These are phyloP conservation scores for Penicillium verrucosum DNA, from an alignment of 2,329 filamentous ascomycete genomes.

Conservation along the genomic window DNA sequence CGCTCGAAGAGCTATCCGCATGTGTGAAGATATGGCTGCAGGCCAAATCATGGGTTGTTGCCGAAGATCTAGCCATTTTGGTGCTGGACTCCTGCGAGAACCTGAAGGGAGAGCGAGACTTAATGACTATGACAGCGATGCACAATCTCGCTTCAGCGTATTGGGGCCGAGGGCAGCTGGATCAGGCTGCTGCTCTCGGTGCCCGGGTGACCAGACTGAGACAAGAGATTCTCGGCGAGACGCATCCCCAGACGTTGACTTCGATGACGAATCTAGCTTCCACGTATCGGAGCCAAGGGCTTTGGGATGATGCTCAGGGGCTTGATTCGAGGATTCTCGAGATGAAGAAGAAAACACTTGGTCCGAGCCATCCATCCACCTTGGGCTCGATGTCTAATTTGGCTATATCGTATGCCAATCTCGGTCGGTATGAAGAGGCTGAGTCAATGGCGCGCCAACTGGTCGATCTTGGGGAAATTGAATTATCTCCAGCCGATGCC, in stretches of 20 bases:
- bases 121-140: constrained; percentile 15
- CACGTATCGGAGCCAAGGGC: constrained; percentile 11
- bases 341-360: constrained; percentile 6
- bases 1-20: constrained; percentile 1
- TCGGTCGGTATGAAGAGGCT: constrained; percentile 12
- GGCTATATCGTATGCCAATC: constrained; percentile 12
- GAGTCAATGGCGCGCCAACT: constrained; percentile 5
- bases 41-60: constrained; percentile 6
- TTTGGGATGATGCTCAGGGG: constrained; percentile 4
- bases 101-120: constrained; percentile 8
- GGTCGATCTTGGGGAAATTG: constrained; percentile 3
- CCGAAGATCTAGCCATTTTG: constrained; percentile 5
- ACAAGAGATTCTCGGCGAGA: constrained; percentile 6
- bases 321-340: constrained; percentile 10
- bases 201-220: constrained; percentile 4
- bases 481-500: background rate
- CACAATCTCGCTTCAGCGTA: constrained; percentile 13
- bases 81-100: background rate
- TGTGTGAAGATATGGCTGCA: constrained; percentile 5
- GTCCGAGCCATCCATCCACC: constrained; percentile 5
- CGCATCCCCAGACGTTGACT: constrained; percentile 11
- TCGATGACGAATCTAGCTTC: constrained; percentile 18
- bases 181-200: constrained; percentile 6
- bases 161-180: constrained; percentile 10
- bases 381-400: constrained; percentile 12